Conservation (phyloP, 805 yeast genomes). For the Lachancea quebecensis region DNA sequence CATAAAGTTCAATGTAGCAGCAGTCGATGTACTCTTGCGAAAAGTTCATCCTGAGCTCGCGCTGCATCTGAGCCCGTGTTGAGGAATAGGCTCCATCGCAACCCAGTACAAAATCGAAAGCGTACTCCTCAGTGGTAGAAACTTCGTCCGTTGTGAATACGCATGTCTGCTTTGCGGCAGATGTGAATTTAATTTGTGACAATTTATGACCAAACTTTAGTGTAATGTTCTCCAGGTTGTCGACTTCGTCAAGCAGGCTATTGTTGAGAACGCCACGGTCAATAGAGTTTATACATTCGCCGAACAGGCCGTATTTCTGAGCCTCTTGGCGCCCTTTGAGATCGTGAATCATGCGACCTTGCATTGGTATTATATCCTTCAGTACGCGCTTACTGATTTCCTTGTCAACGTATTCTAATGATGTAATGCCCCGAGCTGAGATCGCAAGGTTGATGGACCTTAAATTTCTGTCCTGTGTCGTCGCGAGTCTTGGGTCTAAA, state of each 20-base stretch:
- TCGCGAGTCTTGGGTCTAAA: constrained; percentile 49
- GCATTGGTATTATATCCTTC: constrained; percentile 69
- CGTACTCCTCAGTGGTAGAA: constrained; percentile 11
- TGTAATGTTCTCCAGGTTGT: constrained; percentile 38
- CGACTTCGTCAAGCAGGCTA: constrained; percentile 57
- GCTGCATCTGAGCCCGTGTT: constrained; percentile 62
- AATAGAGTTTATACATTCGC: constrained; percentile 80
- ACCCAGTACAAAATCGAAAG: constrained; percentile 63
- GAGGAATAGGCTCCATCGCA: constrained; percentile 82
- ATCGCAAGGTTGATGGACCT: constrained; percentile 83
- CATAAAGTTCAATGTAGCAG: constrained; percentile 72
- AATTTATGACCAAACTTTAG: constrained; percentile 54
- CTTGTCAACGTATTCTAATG: constrained; percentile 56
- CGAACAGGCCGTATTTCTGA: constrained; percentile 73
- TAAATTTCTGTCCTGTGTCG: constrained; percentile 34
- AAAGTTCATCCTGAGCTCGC: constrained; percentile 58
- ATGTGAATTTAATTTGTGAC: constrained; percentile 32
- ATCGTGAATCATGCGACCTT: constrained; percentile 86
- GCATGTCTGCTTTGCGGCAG: constrained; percentile 18
- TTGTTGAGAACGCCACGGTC: constrained; percentile 68
- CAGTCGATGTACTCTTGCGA: constrained; percentile 75
- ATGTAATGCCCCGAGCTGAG: constrained; percentile 73
- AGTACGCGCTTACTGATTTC: constrained; percentile 51
- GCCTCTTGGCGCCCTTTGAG: constrained; percentile 52
- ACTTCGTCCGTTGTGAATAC: constrained; percentile 15